phyloP scores from a whole-genome alignment of 2,329 filamentous ascomycete species.

The Fusarium temperatum region DNA sequence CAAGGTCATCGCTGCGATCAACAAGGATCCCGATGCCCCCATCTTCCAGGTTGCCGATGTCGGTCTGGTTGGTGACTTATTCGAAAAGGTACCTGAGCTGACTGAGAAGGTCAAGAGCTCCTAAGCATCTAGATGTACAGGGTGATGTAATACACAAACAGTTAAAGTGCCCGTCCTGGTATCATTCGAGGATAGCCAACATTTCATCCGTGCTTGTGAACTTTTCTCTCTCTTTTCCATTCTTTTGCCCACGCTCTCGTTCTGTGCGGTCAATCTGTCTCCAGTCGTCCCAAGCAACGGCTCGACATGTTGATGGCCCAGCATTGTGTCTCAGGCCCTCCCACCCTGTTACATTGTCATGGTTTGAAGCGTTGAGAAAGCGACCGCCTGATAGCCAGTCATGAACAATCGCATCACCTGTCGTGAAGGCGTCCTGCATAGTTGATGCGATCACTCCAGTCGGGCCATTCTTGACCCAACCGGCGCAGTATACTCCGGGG shows the following conservation, averaged over 20 bases:
- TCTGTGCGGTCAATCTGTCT: conserved; percentile 82
- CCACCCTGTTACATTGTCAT: conserved; percentile 68
- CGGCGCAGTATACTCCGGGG: conserved; percentile 88
- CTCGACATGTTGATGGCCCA: conserved; percentile 61
- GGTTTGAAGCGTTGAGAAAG: conserved; percentile 49
- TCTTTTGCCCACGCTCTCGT: conserved; percentile 67
- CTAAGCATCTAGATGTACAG: conserved; percentile 41
- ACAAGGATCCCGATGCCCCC: conserved; percentile 96
- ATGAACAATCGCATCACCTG: conserved; percentile 81
- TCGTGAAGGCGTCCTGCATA: conserved; percentile 93
- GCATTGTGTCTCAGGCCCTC: conserved; percentile 74
- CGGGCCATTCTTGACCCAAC: conserved; percentile 95
- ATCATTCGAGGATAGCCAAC: conserved; percentile 60
- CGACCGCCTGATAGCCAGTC: conserved; percentile 69
- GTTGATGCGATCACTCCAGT: conserved; percentile 96
- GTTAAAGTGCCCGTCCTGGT: conserved; percentile 30
- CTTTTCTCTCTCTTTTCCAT: conserved; percentile 83
- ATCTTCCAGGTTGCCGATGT: conserved; percentile 99
- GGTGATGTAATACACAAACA: conserved; percentile 41
- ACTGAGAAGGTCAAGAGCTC: conserved; percentile 88
- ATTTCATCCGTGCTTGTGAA: conserved; percentile 67
- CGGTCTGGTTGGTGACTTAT: conserved; percentile 92
- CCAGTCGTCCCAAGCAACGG: conserved; percentile 89
- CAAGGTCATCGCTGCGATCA: conserved; percentile 98
- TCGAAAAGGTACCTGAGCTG: conserved; percentile 94